Conservation (phyloP, 2,329 filamentous ascomycete genomes). For the Didymella glomerata region DNA sequence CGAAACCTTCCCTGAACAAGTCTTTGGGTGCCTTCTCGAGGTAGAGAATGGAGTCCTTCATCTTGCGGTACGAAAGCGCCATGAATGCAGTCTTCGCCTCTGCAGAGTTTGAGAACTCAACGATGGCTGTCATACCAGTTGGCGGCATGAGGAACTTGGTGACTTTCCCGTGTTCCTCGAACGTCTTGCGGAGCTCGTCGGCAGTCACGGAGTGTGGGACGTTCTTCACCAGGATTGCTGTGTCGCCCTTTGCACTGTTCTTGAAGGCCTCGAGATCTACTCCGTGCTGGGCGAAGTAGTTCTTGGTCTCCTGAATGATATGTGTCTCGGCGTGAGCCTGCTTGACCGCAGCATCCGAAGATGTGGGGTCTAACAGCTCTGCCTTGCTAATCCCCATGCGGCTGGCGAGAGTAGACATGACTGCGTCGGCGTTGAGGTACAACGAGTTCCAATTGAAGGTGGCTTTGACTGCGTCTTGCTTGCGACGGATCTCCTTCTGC, state of each 20-base stretch:
- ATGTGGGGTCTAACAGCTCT: slow-evolving; percentile 93
- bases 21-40: slow-evolving; percentile 91
- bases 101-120: slow-evolving; percentile 81
- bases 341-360: slow-evolving; percentile 91
- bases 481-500: slow-evolving; percentile 88
- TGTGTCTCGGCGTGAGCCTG: slow-evolving; percentile 97
- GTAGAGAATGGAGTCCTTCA: slow-evolving; percentile 91
- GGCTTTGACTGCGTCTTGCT: slow-evolving; percentile 77
- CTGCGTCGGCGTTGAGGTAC: slow-evolving; percentile 96
- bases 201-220: slow-evolving; percentile 83
- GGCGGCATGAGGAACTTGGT: slow-evolving; percentile 89
- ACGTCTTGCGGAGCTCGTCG: slow-evolving; percentile 80
- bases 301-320: slow-evolving; percentile 94
- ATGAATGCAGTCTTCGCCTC: slow-evolving; percentile 86
- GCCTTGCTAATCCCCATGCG: slow-evolving; percentile 90
- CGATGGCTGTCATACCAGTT: slow-evolving; percentile 89
- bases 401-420: slow-evolving; percentile 87
- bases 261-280: slow-evolving; percentile 94
- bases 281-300: slow-evolving; percentile 86
- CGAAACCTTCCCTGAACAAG: slow-evolving; percentile 65
- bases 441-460: slow-evolving; percentile 99
- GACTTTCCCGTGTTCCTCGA: slow-evolving; percentile 86
- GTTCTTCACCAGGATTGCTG: slow-evolving; percentile 91
- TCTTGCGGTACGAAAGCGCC: slow-evolving; percentile 84
- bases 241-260: slow-evolving; percentile 82